Evolutionary conservation across 108 stramenopile species (phyloP), one percentile per base, ranked within the genome.

Genomic region (Nitzschia putrida): DNA sequence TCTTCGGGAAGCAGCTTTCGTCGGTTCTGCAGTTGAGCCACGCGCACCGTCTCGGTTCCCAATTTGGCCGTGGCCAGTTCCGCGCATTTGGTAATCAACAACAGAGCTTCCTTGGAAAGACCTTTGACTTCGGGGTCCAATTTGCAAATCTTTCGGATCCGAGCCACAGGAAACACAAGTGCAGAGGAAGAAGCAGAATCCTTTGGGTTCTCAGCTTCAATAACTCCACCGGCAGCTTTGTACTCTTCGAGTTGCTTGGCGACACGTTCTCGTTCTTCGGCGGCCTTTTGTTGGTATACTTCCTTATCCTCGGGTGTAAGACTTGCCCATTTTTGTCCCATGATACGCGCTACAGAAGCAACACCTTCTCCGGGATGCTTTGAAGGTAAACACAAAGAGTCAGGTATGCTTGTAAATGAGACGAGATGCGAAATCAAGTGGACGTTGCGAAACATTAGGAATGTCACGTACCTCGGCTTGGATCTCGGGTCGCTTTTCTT

Each of bases 81-180:
- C 0, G 94, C 79, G 5, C 91, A 88, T 61, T 93, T 89, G 54
- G 89, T 79, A 13, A 97, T 77, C 14, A 95, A 68, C 68, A 83
- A 39, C 29, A 86, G 54, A 8, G 90, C 90, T 83, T 95, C 94
- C 59, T 94, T 95, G 68, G 83, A 82, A 10, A 97, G 66, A 0
- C 82, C 81, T 22, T 78, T 78, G 16, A 95, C 89, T 50, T 97
- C 94, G 0, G 89, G 85, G 80, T 97, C 96, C 26, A 95, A 66
- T 72, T 90, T 91, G 71, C 88, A 83, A 54, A 94, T 93, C 63
- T 90, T 94, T n/a, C 89, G 87, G 56, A 94, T 83, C 11, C 93
- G 82, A 10, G 85, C 92, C 13, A 89, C 56, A 8, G 96, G 93
- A 70, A 69, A 66, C 34, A 74, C 55, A 39, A 70, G 18, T 3